Evolutionary conservation across 805 yeast species (phyloP).

Genomic region (Kuraishia borneana): DNA sequence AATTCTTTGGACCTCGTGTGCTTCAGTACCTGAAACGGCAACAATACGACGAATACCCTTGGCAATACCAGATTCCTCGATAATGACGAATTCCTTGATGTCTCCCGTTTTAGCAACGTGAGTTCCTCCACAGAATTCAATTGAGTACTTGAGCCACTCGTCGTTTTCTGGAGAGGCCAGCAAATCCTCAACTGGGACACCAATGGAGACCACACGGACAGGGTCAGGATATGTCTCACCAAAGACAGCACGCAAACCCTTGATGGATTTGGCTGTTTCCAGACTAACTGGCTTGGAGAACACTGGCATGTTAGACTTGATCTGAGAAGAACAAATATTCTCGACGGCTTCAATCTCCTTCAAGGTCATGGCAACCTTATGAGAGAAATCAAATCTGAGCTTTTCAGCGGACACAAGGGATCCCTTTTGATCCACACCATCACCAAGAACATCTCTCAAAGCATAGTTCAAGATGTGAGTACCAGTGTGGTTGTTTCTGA

Average conservation of each 20-base stretch:
- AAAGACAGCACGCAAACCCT: slow-evolving; percentile 92
- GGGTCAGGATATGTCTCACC: slow-evolving; percentile 99
- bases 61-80: slow-evolving; percentile 96
- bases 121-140: slow-evolving; percentile 99
- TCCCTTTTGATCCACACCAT: slow-evolving; percentile 88
- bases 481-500: slow-evolving; percentile 97
- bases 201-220: slow-evolving; percentile 94
- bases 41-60: slow-evolving; percentile 98
- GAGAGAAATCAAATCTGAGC: slow-evolving; percentile 91
- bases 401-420: slow-evolving; percentile 94
- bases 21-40: slow-evolving; percentile 89
- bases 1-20: slow-evolving; percentile 78
- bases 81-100: slow-evolving; percentile 78
- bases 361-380: slow-evolving; percentile 71
- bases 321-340: slow-evolving; percentile 56
- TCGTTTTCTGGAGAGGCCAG: slow-evolving; percentile 56
- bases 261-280: slow-evolving; percentile 58
- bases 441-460: slow-evolving; percentile 77
- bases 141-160: slow-evolving; percentile 69
- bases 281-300: slow-evolving; percentile 78
- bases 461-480: slow-evolving; percentile 92
- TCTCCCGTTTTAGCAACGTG: slow-evolving; percentile 90
- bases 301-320: slow-evolving; percentile 61
- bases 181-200: slow-evolving; percentile 78
- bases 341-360: slow-evolving; percentile 72